Evolutionary conservation across 257 asterid species (phyloP), one percentile per base, ranked within the genome.

Genomic region (Catharanthus roseus): DNA sequence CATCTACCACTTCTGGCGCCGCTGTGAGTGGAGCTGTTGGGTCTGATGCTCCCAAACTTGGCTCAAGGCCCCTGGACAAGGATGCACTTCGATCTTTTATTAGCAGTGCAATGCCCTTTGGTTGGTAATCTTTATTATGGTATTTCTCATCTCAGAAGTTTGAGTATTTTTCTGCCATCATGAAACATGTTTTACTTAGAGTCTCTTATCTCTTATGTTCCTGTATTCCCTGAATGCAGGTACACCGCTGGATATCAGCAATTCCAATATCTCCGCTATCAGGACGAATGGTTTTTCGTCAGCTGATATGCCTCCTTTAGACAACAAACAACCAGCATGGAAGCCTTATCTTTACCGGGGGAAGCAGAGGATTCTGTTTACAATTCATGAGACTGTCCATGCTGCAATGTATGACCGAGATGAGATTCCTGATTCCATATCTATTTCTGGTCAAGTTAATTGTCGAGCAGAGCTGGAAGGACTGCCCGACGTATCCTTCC

Each of bases 401-500:
- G 98, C 96, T 74, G 89, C 96, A 33, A 81, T 90, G 96, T 90
- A 93, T 75, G 98, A 93, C 53, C 85, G 96, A n/a, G 97, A 93
- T 54, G 98, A 93, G 83, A 93, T 93, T 74, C 95, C 97, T 36
- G 98, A 93, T 80, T 79, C 86, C 79, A 77, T 89, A 81, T 84
- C 84, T 42, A 80, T 90, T 61, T 89, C 96, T 74, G 97, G 98
- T 80, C 97, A 93, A 88, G 90, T 93, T 69, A 93, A 90, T 83
- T 93, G 97, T 77, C 85, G 98, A 70, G 98, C 97, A 50, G 98
- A 93, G 79, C 78, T 93, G 77, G 98, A 93, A 85, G 98, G 98
- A 51, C 74, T 90, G 67, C 98, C 98, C 38, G 97, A 93, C 78
- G 88, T 93, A 69, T 86, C 93, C 55, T 85, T 93, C 82, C 98